A percentile compares a stretch with the other conserved stretches of the same genome.
phyloP scores from a whole-genome alignment of 2,329 filamentous ascomycete genomes.

The Decorospora gaudefroyi region DNA sequence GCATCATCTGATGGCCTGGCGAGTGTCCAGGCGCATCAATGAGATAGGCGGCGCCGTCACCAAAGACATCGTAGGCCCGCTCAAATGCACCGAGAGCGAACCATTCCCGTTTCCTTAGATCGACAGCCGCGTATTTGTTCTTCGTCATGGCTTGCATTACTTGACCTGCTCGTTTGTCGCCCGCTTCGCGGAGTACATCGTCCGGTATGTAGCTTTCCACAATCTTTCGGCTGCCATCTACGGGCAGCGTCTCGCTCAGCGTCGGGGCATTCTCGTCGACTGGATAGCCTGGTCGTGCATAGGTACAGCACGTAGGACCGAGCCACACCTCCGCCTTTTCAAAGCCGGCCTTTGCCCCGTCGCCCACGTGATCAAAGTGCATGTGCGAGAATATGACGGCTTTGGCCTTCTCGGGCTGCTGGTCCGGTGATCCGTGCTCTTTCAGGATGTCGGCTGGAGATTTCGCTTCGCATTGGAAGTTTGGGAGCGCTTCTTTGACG shows the following conservation, averaged over 20 bases:
- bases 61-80: constrained; percentile 54
- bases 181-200: constrained; percentile 30
- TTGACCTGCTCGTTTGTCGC: constrained; percentile 33
- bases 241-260: constrained; percentile 52
- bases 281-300: constrained; percentile 40
- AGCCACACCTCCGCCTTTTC: constrained; percentile 47
- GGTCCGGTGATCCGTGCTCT: constrained; percentile 33
- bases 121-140: constrained; percentile 36
- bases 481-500: constrained; percentile 49
- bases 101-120: constrained; percentile 39
- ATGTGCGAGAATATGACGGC: constrained; percentile 49
- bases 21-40: constrained; percentile 59
- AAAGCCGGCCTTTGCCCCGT: constrained; percentile 46
- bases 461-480: constrained; percentile 44
- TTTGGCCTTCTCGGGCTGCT: constrained; percentile 48
- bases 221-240: constrained; percentile 52
- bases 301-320: constrained; percentile 43
- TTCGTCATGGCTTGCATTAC: constrained; percentile 29
- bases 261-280: constrained; percentile 26
- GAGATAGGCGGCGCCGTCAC: constrained; percentile 55
- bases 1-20: constrained; percentile 56
- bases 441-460: constrained; percentile 36
- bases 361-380: constrained; percentile 51
- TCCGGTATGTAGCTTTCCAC: constrained; percentile 36
- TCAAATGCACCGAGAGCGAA: constrained; percentile 51